Base-by-base conservation (phyloP, 169 alveolate species). In the Plasmodium billcollinsi region DNA sequence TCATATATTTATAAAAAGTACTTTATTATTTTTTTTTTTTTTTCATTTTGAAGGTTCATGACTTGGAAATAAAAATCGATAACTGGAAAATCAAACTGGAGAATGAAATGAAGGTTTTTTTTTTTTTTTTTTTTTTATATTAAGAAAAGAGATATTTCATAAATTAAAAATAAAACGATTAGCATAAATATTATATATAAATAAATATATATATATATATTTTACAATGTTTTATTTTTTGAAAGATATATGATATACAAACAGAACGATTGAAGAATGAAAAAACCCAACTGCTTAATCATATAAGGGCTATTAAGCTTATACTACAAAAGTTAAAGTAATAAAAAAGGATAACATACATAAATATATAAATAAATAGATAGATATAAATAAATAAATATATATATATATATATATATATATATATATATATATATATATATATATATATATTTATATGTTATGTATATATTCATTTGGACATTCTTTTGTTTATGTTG, bases 71-170 rank as follows among this genome's bases (percentile, higher is more conserved):
- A n/a, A 75, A 75, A 63, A 75, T 75, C 20, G 75, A 63, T 20
- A 75, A 39, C 69, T 75, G 89, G 89, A 75, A 75, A 43, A 29
- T 75, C n/a, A 75, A 75, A 33, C 45, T 75, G 52, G 89, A 75
- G 58, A 75, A 75, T 75, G 89, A 75, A n/a, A n/a, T n/a, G n/a
- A n/a, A 7, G 62, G 66, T 75, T 75, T 12, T n/a, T 50, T 50
- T 50, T 9, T 11, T 50, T 50, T 50, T 50, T 50, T 50, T 50
- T 50, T 50, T 50, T 50, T 2, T n/a, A 50, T 26, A 26, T 26
- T 26, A 4, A 26, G 33, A 26, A 26, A 26, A 4, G 33, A 26
- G 21, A 49, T 26, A 26, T 26, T 26, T 26, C 33, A 26, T 26
- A 26, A 26, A 0, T 26, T 26, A 11, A 20, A 62, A 15, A 74